phyloP scores from a whole-genome alignment of 2,329 filamentous ascomycete species.

The Diplodia sapinea region DNA sequence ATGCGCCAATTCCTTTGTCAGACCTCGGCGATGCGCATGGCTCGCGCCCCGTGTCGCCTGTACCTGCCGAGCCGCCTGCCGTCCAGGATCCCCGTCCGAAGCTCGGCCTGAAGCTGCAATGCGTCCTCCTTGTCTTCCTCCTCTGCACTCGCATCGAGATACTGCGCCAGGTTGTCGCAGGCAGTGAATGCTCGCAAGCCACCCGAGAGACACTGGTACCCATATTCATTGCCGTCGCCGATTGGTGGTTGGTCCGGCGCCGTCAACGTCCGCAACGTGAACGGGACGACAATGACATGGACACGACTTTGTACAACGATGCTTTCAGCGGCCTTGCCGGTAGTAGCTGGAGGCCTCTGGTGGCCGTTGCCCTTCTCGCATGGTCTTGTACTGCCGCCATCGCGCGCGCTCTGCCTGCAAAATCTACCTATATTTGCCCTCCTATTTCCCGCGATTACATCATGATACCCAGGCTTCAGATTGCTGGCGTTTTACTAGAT shows the following conservation, averaged over 20 bases:
- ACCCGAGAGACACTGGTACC: slow-evolving; percentile 1
- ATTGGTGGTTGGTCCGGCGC: slow-evolving; percentile 7
- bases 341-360: slow-evolving; percentile 5
- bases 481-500: slow-evolving; percentile 41
- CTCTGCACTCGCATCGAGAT: slow-evolving; percentile 42
- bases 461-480: slow-evolving; percentile 42
- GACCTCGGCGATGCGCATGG: slow-evolving; percentile 5
- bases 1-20: slow-evolving; percentile 42
- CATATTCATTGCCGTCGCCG: slow-evolving; percentile 8
- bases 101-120: slow-evolving; percentile 7
- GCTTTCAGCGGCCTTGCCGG: background rate
- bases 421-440: slow-evolving; percentile 25
- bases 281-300: slow-evolving; percentile 13
- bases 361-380: background rate
- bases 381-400: slow-evolving; percentile 18
- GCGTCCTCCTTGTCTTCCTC: slow-evolving; percentile 39
- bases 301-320: slow-evolving; percentile 12
- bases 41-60: background rate
- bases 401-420: background rate
- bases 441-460: slow-evolving; percentile 29
- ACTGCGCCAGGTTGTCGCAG: slow-evolving; percentile 40
- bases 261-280: background rate
- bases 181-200: slow-evolving; percentile 41
- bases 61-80: background rate
- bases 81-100: background rate